Conservation (phyloP, 1,284 basidiomycete species). For the Tranzscheliella williamsii region DNA sequence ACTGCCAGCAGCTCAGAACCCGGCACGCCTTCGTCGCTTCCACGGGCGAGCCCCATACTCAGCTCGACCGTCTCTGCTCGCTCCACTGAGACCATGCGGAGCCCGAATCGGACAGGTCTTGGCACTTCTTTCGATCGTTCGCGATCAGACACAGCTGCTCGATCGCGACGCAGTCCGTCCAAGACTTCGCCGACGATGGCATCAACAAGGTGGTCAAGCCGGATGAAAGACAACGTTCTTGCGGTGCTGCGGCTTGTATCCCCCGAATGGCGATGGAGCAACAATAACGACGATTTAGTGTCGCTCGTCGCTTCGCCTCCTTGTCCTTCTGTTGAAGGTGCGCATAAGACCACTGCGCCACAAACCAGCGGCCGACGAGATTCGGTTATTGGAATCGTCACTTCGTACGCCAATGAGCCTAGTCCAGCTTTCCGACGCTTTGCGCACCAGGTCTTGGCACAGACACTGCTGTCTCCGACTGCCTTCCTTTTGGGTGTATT, state of each 20-base stretch:
- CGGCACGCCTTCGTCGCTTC: slow-evolving; percentile 44
- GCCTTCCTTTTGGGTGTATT: slow-evolving; percentile 53
- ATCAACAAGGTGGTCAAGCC: slow-evolving; percentile 30
- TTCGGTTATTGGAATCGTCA: slow-evolving; percentile 15
- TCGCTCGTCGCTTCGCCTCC: slow-evolving; percentile 11
- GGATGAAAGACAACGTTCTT: slow-evolving; percentile 32
- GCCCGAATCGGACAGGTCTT: slow-evolving; percentile 11
- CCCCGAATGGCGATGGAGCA: slow-evolving; percentile 46
- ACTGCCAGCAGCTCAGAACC: slow-evolving; percentile 49
- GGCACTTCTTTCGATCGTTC: slow-evolving; percentile 26
- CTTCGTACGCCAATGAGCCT: slow-evolving; percentile 42
- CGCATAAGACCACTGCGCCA: background rate
- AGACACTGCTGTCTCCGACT: slow-evolving; percentile 55
- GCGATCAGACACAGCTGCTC: slow-evolving; percentile 25
- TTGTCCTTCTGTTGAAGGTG: background rate
- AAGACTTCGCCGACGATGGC: slow-evolving; percentile 12
- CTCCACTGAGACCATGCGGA: slow-evolving; percentile 15
- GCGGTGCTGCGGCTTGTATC: slow-evolving; percentile 41
- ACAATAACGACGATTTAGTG: slow-evolving; percentile 38
- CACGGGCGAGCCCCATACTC: slow-evolving; percentile 12
- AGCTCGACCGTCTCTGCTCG: slow-evolving; percentile 25
- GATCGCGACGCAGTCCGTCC: slow-evolving; percentile 17
- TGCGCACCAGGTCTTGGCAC: slow-evolving; percentile 56
- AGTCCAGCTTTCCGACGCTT: slow-evolving; percentile 58
- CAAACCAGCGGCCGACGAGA: no score